Base-by-base conservation (phyloP, 768 basidiomycete species). In the Dendrothele bispora region DNA sequence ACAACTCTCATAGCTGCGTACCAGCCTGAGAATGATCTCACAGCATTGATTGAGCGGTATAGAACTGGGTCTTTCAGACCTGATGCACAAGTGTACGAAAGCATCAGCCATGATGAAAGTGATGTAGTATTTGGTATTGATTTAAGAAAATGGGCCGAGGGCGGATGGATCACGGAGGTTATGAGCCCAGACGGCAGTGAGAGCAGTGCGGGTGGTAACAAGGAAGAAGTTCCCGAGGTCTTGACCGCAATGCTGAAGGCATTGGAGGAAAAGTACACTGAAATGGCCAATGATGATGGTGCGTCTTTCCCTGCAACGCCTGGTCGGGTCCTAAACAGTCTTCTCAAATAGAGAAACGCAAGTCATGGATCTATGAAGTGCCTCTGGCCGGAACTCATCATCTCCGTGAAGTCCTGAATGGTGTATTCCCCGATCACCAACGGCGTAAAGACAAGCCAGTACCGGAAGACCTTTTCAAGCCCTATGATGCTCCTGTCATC, bases 11-110 rank as follows among this genome's bases (percentile, higher is more conserved):
- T 95, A 53, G 80, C 90, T 26, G 80, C 91, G 1, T 97, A 83
- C 65, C 86, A 93, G 51, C 93, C 94, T 3, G 93, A 97, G 52
- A 83, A 83, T 1, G 94, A 94, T 69, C 67, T 95, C 44, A 83
- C 72, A 11, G 91, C 89, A 8, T 78, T 95, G 41, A 93, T 97
- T 51, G 94, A 97, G 64, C 86, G 90, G 10, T 91, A 93, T 62
- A 82, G 95, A 46, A 95, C 93, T 1, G 95, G 95, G 1, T 88
- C 94, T 0, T 98, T 97, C 83, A 77, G 88, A 32, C 95, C 95
- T 0, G 73, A 72, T 29, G 80, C 95, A 0, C 91, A 91, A 45
- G 72, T 94, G 8, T 98, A 92, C 65, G 91, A 95, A 61, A 86
- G 86, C 4, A 78, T 93, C 26, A 73, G 86, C 7, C 91, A 91